These are phyloP conservation scores for Backusella sp. DNA, from an alignment of 192 early-diverging fungal species.

Conservation along the genomic window DNA sequence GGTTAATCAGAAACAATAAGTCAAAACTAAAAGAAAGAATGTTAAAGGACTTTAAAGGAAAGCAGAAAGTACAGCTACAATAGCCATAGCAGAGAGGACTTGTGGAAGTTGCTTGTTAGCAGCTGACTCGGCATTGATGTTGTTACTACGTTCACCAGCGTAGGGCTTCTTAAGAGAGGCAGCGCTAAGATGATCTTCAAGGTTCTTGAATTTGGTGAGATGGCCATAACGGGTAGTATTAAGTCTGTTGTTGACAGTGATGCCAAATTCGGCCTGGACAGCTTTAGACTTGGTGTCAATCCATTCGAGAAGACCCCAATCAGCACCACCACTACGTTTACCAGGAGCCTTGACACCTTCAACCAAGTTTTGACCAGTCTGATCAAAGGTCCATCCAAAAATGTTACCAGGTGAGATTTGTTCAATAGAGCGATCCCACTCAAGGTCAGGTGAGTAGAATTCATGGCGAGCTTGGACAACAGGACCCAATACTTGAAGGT, in stretches of 20 bases:
- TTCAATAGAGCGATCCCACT: conserved; percentile 44
- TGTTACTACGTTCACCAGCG: neutral
- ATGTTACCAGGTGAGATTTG: conserved; percentile 46
- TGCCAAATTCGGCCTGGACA: conserved; percentile 16
- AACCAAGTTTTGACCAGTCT: conserved; percentile 36
- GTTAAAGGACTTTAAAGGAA: neutral
- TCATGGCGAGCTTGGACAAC: conserved; percentile 40
- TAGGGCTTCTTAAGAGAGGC: neutral
- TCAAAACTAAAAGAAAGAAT: neutral
- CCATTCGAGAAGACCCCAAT: conserved; percentile 44
- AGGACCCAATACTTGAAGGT: conserved; percentile 44
- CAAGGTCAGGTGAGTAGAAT: conserved; percentile 41
- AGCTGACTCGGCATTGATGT: neutral
- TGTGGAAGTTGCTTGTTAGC: neutral
- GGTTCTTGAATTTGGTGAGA: neutral
- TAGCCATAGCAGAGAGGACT: neutral
- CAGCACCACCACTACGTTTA: conserved; percentile 31
- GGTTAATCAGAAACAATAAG: neutral
- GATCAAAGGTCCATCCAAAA: conserved; percentile 39
- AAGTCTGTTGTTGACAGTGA: conserved; percentile 1
- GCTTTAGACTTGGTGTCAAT: conserved; percentile 31
- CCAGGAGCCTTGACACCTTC: conserved; percentile 18
- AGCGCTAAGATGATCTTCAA: neutral
- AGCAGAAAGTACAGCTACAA: neutral
- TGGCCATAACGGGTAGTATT: conserved; percentile 2